Percentiles rank a stretch among this genome's conserved stretches.
phyloP scores from a whole-genome alignment of 805 yeast species.

The Cyberlindnera subsufficiens region DNA sequence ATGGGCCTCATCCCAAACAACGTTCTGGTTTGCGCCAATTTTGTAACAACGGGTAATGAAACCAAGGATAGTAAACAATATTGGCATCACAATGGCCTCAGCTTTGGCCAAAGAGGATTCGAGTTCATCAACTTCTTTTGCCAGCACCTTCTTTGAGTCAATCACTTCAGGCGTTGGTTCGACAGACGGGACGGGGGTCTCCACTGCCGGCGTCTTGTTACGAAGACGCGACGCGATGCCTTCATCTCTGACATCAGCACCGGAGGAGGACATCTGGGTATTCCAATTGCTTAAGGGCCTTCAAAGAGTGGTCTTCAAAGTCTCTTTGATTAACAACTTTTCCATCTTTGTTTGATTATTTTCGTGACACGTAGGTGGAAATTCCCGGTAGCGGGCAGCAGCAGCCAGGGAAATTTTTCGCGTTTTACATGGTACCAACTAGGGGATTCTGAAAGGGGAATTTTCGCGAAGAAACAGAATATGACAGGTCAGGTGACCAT shows the following conservation, averaged over 20 bases:
- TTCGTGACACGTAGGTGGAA: too few relatives aligned
- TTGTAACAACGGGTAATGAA: slow-evolving; percentile 71
- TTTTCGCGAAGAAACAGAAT: too few relatives aligned
- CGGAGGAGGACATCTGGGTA: slow-evolving; percentile 1
- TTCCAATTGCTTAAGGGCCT: too few relatives aligned
- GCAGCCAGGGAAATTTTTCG: too few relatives aligned
- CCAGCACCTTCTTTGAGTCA: slow-evolving; percentile 16
- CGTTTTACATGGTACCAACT: too few relatives aligned
- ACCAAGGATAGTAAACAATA: slow-evolving; percentile 60
- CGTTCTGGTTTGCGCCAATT: slow-evolving; percentile 65
- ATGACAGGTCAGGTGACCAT: too few relatives aligned
- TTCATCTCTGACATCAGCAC: slow-evolving; percentile 5
- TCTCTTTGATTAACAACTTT: too few relatives aligned
- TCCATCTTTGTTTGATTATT: too few relatives aligned
- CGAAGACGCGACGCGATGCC: slow-evolving; percentile 18
- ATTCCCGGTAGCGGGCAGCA: too few relatives aligned
- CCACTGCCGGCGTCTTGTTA: slow-evolving; percentile 9
- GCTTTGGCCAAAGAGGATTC: slow-evolving; percentile 15
- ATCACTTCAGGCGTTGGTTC: slow-evolving; percentile 3
- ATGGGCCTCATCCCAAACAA: slow-evolving; percentile 98
- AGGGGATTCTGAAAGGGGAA: too few relatives aligned
- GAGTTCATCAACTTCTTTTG: slow-evolving; percentile 15
- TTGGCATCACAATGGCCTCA: slow-evolving; percentile 43
- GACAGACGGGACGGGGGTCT: neutral
- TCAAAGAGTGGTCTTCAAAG: too few relatives aligned